These are phyloP conservation scores for Fusarium paranaense DNA, from an alignment of 2,329 filamentous ascomycete species.

Conservation along the genomic window DNA sequence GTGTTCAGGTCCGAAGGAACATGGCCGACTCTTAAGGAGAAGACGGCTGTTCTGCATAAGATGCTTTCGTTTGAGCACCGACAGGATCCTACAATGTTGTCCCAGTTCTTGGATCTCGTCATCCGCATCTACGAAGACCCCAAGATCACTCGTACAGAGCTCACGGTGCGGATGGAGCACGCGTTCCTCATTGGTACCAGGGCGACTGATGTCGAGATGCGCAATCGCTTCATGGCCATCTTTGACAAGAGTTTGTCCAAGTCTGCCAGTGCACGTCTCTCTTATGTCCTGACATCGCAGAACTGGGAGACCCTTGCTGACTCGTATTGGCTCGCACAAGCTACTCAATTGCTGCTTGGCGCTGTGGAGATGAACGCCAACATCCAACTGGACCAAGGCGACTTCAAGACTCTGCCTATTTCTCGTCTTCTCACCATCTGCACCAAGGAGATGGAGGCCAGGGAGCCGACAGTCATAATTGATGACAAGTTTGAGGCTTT, in stretches of 20 bases:
- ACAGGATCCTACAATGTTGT: slow-evolving; percentile 84
- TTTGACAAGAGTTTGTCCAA: slow-evolving; percentile 96
- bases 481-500: slow-evolving; percentile 87
- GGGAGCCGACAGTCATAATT: slow-evolving; percentile 75
- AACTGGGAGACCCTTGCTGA: slow-evolving; percentile 97
- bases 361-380: slow-evolving; percentile 87
- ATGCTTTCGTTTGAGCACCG: slow-evolving; percentile 96
- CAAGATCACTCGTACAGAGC: slow-evolving; percentile 92
- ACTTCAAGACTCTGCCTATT: slow-evolving; percentile 82
- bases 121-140: slow-evolving; percentile 98
- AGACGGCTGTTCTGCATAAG: slow-evolving; percentile 98
- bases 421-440: slow-evolving; percentile 81
- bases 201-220: slow-evolving; percentile 95
- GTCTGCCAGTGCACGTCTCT: slow-evolving; percentile 87
- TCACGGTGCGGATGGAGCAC: slow-evolving; percentile 97
- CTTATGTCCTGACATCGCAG: slow-evolving; percentile 89
- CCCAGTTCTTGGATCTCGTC: slow-evolving; percentile 93
- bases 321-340: slow-evolving; percentile 97
- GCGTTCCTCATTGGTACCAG: slow-evolving; percentile 96
- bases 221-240: slow-evolving; percentile 95
- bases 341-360: slow-evolving; percentile 91
- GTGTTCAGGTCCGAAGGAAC: slow-evolving; percentile 95
- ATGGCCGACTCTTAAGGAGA: slow-evolving; percentile 97
- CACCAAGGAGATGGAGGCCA: slow-evolving; percentile 78
- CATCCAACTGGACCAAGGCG: slow-evolving; percentile 82